Percentiles rank a stretch among this genome's conserved stretches.
Conservation (phyloP, 805 yeast species). For the Nakazawaea peltata region DNA sequence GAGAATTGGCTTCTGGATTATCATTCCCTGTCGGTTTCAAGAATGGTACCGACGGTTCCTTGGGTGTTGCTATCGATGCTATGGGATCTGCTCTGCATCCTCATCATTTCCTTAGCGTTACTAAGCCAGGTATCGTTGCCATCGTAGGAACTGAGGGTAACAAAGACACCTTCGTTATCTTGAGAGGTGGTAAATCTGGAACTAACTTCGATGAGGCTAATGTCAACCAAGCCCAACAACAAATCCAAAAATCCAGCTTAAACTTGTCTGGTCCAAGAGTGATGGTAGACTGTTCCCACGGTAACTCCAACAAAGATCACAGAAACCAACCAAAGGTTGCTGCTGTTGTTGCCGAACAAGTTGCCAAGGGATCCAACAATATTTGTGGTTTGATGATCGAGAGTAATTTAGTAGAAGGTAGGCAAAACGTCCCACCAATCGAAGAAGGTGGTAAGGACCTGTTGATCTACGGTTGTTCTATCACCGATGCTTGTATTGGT, state of each 20-base stretch:
- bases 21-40: constrained; percentile 98
- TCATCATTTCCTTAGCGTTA: constrained; percentile 91
- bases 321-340: constrained; percentile 91
- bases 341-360: constrained; percentile 66
- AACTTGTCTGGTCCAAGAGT: constrained; percentile 48
- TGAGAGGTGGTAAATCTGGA: constrained; percentile 93
- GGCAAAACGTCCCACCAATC: constrained; percentile 78
- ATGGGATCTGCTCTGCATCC: constrained; percentile 86
- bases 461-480: constrained; percentile 86
- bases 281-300: constrained; percentile 98
- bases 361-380: constrained; percentile 60
- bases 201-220: constrained; percentile 81
- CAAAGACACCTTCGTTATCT: constrained; percentile 79
- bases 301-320: constrained; percentile 87
- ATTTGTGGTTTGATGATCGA: constrained; percentile 97
- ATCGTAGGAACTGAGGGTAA: constrained; percentile 95
- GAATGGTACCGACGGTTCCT: constrained; percentile 94
- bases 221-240: constrained; percentile 57
- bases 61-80: constrained; percentile 94
- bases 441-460: constrained; percentile 61
- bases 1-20: constrained; percentile 94
- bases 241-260: constrained; percentile 38
- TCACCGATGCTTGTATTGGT: constrained; percentile 95
- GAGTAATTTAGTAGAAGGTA: constrained; percentile 84
- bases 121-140: constrained; percentile 94